Evolutionary conservation across 257 asterid species (phyloP), one percentile per base, ranked within the genome.

Genomic region (Verbena officinalis): DNA sequence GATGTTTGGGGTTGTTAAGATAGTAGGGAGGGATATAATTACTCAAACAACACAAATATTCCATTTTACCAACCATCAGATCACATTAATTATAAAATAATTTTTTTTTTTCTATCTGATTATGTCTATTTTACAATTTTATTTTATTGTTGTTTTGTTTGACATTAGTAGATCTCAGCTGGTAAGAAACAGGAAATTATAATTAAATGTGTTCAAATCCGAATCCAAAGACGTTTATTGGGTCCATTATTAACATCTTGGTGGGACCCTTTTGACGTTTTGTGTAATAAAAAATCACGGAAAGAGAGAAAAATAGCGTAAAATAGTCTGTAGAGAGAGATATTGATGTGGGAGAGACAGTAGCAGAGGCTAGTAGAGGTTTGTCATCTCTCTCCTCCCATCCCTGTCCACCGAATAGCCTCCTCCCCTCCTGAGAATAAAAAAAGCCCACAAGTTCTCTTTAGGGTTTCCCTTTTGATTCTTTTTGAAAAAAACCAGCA

Each of bases 331-430:
- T 36, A 51, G 43, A 50, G 64, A 39, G 62, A 48, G 62, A 65
- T 3, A 33, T 38, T 70, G 64, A 70, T 60, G 73, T 71, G 82
- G 68, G 82, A 53, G 71, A 59, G 73, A 69, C 78, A 58, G 33
- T 27, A 27, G 33, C 33, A 27, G 33, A 27, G 33, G 33, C 33
- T 27, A 5, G 73, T 33, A 30, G 73, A 43, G 67, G 13, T 51
- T 59, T 45, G 74, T 36, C 68, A 56, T 54, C 77, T 55, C 54
- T 60, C 64, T 56, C 62, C 33, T 42, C 54, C 72, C 46, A 68
- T 77, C 76, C 64, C 20, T 73, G 77, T 76, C 79, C 81, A 72
- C 79, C 81, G 76, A 69, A 56, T 49, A 30, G 40, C 50, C 61
- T 4, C 12, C 15, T 2, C 1, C 4, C 9, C 45, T 24, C 68